Base-by-base conservation (phyloP, 176 grass and related monocot species). In the Aegilops sharonensis region DNA sequence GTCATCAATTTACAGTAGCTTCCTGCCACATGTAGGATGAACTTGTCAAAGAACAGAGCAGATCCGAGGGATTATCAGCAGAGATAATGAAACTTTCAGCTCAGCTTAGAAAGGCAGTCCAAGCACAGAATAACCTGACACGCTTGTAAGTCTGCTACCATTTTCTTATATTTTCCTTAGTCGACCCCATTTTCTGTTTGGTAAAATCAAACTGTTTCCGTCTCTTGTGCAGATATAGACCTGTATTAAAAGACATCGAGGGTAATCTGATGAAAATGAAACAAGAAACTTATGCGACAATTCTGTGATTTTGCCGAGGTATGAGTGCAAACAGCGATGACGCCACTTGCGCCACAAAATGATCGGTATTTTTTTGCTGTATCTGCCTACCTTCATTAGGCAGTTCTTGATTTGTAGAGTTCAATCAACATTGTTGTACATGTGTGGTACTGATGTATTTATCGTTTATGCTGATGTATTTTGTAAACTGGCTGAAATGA, bases 201-300 rank as follows among this genome's bases (percentile, higher is more conserved):
- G 27, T 78, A 43, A 78, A 89, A 80, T 64, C 87, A 69, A 73
- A 60, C 66, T 61, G 35, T 63, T 82, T 42, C 75, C 81, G 21
- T 86, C 35, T 89, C 32, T 13, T 77, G 4, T 91, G 88, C 87
- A 98, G 95, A 77, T 98, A 98, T 72, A 92, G 92, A 79, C 96
- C 92, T 75, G 92, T 94, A 56, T 78, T 98, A 32, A 90, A 80
- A 86, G 92, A 92, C 17, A 94, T 94, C 65, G 96, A 95, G 75
- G 91, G 80, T 83, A 95, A 90, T 56, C 88, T 98, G 62, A 95
- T 94, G 90, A 94, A 91, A 92, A 98, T 98, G 96, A 98, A 98
- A 83, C 96, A 95, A 94, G 96, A 98, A 91, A 94, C 93, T 14
- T 95, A 98, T 83, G 84, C 90, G 1, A 94, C 90, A 0, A 89